Evolutionary conservation across 2,329 filamentous ascomycete species (phyloP), one percentile per base, ranked within the genome.

Genomic region (Cordyceps farinosa): DNA sequence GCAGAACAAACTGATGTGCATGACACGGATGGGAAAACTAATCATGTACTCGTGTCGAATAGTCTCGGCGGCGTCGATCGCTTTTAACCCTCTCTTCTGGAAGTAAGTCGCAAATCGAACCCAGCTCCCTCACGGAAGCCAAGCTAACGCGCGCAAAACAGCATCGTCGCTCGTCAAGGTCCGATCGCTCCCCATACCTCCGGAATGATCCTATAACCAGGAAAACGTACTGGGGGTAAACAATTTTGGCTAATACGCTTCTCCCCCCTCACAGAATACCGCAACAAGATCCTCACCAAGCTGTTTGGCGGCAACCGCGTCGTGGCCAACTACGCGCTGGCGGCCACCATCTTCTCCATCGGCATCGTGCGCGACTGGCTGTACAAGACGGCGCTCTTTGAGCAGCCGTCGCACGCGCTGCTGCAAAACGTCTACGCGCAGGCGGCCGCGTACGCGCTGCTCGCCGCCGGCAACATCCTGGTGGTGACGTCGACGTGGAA

Each of bases 71-170:
- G 83, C 82, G 62, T 85, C 90, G 60, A 96, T 99, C 78, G 84
- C 89, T 55, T 98, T 99, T 79, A 99, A 99, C 78, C 95, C 95
- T 29, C 89, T 95, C n/a, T 98, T 97, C 78, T 99, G 95, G 95
- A 99, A 99, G 93, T 97, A 84, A 82, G 91, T 47, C 51, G 42
- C 22, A 22, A 22, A 55, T 56, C 34, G 22, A 55, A 60, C n/a
- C 62, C 57, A 22, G 65, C 67, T 51, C 45, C 50, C 45, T 61
- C 48, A 58, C 50, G 53, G 42, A 62, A 67, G 4, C 78, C 81
- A 72, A 82, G 73, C 62, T 52, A 61, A 54, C 59, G 30, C 50
- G 11, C 45, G 13, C 17, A 42, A 52, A 67, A 38, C 69, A 96
- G 91, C 76, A 90, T 92, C 71, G 87, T 92, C 69, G 92, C 92